Conservation (phyloP, 441 rosid species). For the Pelargonium fulgidum region DNA sequence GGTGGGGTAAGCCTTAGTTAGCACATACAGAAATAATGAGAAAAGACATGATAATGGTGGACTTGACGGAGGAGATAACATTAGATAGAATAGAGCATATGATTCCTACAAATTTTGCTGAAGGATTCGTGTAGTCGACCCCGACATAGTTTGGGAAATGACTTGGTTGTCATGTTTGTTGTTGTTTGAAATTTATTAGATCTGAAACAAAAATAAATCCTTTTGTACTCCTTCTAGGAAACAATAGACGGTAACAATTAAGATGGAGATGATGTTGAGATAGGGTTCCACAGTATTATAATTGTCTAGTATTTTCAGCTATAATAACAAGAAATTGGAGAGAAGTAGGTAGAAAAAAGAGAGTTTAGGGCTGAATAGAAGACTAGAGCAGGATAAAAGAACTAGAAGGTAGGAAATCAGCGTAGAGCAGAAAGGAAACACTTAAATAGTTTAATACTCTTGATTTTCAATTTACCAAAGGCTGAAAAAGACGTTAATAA, state of each 20-base stretch:
- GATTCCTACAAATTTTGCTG: no score
- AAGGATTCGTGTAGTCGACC: no score
- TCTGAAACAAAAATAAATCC: background rate
- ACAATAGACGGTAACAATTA: background rate
- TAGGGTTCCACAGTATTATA: background rate
- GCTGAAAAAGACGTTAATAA: background rate
- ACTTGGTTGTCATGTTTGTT: no score
- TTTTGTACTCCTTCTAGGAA: background rate
- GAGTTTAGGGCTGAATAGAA: background rate
- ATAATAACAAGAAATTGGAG: background rate
- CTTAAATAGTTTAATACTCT: background rate
- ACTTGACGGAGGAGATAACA: no score
- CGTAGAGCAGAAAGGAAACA: background rate
- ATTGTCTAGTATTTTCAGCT: no score
- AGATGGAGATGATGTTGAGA: background rate
- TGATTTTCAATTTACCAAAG: background rate
- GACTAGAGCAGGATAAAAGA: background rate
- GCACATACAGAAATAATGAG: no score
- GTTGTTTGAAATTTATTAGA: background rate
- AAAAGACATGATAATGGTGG: no score
- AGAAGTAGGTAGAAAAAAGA: background rate
- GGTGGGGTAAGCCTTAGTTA: no score
- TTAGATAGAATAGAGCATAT: no score
- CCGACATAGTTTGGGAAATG: no score
- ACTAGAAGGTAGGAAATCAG: conserved; percentile 1